phyloP scores from a whole-genome alignment of 2,329 filamentous ascomycete species.

The Ustilaginoidea virens region DNA sequence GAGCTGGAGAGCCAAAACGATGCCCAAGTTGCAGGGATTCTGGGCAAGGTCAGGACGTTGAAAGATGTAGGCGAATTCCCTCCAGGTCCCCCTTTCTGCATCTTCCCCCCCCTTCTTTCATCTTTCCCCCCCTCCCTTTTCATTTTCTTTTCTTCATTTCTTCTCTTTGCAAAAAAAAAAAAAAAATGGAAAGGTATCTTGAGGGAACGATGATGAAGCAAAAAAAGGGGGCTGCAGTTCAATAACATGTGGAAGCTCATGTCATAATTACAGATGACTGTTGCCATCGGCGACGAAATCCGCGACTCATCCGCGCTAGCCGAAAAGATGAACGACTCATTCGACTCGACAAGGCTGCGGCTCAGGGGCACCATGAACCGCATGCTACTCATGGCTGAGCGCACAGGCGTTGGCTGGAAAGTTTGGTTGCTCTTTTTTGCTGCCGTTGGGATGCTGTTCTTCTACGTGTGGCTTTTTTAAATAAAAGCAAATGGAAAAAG shows the following conservation, averaged over 20 bases:
- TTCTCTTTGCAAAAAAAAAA: background rate
- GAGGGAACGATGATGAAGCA: no score
- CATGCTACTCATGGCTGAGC: conserved; percentile 91
- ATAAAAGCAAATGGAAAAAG: no score
- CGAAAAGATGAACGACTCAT: conserved; percentile 91
- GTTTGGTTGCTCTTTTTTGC: conserved; percentile 85
- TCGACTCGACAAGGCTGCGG: conserved; percentile 69
- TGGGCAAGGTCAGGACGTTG: conserved; percentile 75
- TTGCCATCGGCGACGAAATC: conserved; percentile 91
- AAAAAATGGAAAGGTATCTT: no score
- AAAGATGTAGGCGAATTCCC: conserved; percentile 54
- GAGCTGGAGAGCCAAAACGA: conserved; percentile 96
- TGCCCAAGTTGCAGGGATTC: conserved; percentile 73
- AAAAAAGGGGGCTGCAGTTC: no score
- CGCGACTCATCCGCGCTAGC: conserved; percentile 75
- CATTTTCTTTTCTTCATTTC: background rate
- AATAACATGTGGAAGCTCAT: no score
- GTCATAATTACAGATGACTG: no score
- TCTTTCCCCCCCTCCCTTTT: background rate
- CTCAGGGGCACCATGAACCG: conserved; percentile 89
- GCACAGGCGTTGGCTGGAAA: conserved; percentile 89
- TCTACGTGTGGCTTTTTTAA: conserved; percentile 84
- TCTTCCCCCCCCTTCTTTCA: background rate
- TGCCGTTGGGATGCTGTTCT: conserved; percentile 68
- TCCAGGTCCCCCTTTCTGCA: background rate